Evolutionary conservation across 768 basidiomycete species (phyloP).

Genomic region (Tremella mesenterica): DNA sequence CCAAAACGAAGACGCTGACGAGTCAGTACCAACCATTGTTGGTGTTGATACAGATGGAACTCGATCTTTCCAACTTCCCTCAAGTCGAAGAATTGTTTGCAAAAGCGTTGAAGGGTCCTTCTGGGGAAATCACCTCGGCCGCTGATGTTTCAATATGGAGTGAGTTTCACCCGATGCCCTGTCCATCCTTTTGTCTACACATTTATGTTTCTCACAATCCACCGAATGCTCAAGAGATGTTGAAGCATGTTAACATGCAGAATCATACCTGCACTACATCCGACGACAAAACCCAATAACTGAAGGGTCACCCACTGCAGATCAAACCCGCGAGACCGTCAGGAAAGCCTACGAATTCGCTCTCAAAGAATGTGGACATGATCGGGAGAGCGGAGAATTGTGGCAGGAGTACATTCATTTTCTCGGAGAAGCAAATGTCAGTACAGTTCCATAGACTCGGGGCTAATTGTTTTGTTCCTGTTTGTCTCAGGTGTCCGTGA

Average conservation of each 20-base stretch:
- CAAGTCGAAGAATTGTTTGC: slow-evolving; percentile 84
- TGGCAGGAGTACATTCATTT: slow-evolving; percentile 94
- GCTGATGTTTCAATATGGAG: slow-evolving; percentile 80
- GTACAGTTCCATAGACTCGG: slow-evolving; percentile 23
- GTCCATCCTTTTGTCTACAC: not conserved
- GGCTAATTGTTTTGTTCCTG: slow-evolving; percentile 1
- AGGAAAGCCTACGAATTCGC: slow-evolving; percentile 90
- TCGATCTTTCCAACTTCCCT: slow-evolving; percentile 53
- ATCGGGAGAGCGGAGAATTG: slow-evolving; percentile 82
- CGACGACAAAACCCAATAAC: slow-evolving; percentile 57
- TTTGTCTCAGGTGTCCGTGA: too few relatives aligned
- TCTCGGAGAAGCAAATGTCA: slow-evolving; percentile 66
- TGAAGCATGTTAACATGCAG: slow-evolving; percentile 32
- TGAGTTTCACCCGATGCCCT: slow-evolving; percentile 11
- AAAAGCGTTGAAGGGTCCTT: slow-evolving; percentile 57
- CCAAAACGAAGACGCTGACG: too few relatives aligned
- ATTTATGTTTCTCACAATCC: too few relatives aligned
- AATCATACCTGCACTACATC: slow-evolving; percentile 87
- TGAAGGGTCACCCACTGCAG: slow-evolving; percentile 40
- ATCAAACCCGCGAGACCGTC: slow-evolving; percentile 62
- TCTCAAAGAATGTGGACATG: slow-evolving; percentile 76
- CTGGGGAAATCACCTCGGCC: slow-evolving; percentile 51
- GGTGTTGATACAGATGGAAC: slow-evolving; percentile 45
- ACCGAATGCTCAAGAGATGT: not conserved
- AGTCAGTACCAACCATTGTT: slow-evolving; percentile 51